A percentile compares a stretch with the other conserved stretches of the same genome.
Conservation (phyloP, 2,329 filamentous ascomycete genomes). For the Fusarium pseudonygamai region DNA sequence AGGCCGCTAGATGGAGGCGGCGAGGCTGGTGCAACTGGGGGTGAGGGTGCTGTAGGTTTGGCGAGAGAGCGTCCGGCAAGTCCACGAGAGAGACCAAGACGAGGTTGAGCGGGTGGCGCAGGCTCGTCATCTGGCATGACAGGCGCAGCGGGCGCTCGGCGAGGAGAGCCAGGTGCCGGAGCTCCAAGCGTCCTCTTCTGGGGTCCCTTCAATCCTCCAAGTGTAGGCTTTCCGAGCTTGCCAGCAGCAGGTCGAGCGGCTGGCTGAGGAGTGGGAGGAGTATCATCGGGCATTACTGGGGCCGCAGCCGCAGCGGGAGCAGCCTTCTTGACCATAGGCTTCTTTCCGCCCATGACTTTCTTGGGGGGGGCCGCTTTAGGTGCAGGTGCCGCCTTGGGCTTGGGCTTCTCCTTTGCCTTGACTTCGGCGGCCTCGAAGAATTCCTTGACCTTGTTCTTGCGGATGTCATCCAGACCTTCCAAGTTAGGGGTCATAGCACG, state of each 20-base stretch:
- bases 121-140: constrained; percentile 68
- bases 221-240: constrained; percentile 65
- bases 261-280: constrained; percentile 67
- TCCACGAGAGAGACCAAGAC: constrained; percentile 76
- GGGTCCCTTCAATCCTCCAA: constrained; percentile 68
- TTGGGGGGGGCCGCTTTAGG: constrained; percentile 62
- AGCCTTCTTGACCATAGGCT: constrained; percentile 57
- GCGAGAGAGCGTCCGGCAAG: constrained; percentile 86
- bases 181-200: constrained; percentile 63
- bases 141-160: constrained; percentile 58
- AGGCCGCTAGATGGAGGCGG: constrained; percentile 72
- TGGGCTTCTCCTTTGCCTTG: constrained; percentile 75
- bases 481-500: constrained; percentile 93
- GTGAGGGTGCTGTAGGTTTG: constrained; percentile 70
- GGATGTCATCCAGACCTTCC: constrained; percentile 92
- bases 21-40: constrained; percentile 62
- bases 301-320: constrained; percentile 46
- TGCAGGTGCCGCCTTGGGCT: constrained; percentile 72
- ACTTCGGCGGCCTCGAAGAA: constrained; percentile 73
- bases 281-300: constrained; percentile 56
- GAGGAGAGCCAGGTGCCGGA: constrained; percentile 64
- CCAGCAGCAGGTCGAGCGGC: constrained; percentile 60
- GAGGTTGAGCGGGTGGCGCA: constrained; percentile 67
- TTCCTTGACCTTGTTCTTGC: constrained; percentile 95
- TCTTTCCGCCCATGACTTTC: constrained; percentile 57